Conservation (phyloP, 306 rosid species). For the Gleditsia sinensis region DNA sequence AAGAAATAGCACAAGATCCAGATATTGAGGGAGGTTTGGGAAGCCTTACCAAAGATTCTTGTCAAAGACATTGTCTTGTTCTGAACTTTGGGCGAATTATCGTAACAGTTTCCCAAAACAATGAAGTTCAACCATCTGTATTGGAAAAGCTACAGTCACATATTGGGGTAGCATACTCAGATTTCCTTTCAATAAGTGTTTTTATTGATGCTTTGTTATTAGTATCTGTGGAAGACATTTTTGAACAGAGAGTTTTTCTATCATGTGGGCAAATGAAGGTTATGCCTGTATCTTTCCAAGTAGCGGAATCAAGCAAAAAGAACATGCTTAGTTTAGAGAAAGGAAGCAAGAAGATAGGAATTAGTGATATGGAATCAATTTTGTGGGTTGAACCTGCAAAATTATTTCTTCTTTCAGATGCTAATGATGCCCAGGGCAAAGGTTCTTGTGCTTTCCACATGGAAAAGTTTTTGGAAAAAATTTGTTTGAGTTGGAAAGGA, state of each 20-base stretch:
- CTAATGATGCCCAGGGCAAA: conserved; percentile 38
- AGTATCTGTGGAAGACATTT: conserved; percentile 47
- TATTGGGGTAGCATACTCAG: conserved; percentile 51
- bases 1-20: conserved; percentile 43
- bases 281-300: conserved; percentile 46
- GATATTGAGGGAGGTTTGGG: conserved; percentile 42
- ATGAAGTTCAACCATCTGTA: conserved; percentile 54
- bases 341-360: conserved; percentile 41
- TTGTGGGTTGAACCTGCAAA: conserved; percentile 69
- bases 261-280: conserved; percentile 78
- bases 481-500: conserved; percentile 66
- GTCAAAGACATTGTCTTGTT: conserved; percentile 48
- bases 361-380: conserved; percentile 51
- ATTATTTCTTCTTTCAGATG: conserved; percentile 52
- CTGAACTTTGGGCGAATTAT: conserved; percentile 66
- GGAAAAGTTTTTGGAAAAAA: conserved; percentile 51
- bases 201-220: conserved; percentile 54
- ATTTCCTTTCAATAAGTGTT: conserved; percentile 49
- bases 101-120: conserved; percentile 48
- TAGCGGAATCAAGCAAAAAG: conserved; percentile 38
- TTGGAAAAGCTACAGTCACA: conserved; percentile 57
- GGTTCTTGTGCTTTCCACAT: conserved; percentile 46
- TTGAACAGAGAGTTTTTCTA: conserved; percentile 63
- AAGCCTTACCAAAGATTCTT: conserved; percentile 40
- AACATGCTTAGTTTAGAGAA: conserved; percentile 39